Conservation (phyloP, 1,284 basidiomycete genomes). For the Ustilago loliicola region DNA sequence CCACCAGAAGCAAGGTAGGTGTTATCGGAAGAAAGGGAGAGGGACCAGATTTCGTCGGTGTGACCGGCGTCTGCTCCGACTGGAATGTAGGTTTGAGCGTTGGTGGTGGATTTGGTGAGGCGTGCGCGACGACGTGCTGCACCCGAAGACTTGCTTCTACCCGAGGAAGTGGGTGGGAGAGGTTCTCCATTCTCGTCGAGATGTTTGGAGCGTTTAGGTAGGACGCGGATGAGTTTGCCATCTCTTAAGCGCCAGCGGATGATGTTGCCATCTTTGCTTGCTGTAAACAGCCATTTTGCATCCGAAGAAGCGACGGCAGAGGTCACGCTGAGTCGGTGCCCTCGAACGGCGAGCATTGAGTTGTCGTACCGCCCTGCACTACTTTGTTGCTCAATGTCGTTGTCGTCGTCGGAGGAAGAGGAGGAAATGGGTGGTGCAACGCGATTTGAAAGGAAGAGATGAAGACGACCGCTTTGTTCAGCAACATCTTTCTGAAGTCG, state of each 20-base stretch:
- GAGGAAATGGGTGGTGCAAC: conserved; percentile 56
- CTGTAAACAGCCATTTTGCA: conserved; percentile 75
- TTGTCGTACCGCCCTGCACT: conserved; percentile 4
- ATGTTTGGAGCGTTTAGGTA: conserved; percentile 36
- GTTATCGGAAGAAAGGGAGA: conserved; percentile 88
- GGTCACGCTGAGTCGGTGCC: conserved; percentile 83
- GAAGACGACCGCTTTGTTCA: conserved; percentile 75
- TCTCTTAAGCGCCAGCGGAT: conserved; percentile 65
- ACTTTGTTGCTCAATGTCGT: background rate
- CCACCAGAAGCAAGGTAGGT: conserved; percentile 88
- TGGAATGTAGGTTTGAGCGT: conserved; percentile 60
- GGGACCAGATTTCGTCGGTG: conserved; percentile 83
- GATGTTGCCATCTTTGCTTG: conserved; percentile 65
- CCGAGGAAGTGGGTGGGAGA: conserved; percentile 1
- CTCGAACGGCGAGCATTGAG: conserved; percentile 74
- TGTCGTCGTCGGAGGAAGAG: background rate
- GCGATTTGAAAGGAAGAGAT: conserved; percentile 76
- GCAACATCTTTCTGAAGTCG: conserved; percentile 76
- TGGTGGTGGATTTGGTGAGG: conserved; percentile 2
- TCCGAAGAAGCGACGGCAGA: conserved; percentile 80
- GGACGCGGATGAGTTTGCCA: conserved; percentile 59
- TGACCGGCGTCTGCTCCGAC: conserved; percentile 77
- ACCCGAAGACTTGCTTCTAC: conserved; percentile 43
- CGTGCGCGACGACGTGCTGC: conserved; percentile 49
- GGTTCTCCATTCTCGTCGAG: conserved; percentile 18